A percentile compares a stretch with the other conserved stretches of the same genome.
These are phyloP conservation scores for Globisporangium iwayamae DNA, from an alignment of 352 stramenopile genomes.

Conservation along the genomic window DNA sequence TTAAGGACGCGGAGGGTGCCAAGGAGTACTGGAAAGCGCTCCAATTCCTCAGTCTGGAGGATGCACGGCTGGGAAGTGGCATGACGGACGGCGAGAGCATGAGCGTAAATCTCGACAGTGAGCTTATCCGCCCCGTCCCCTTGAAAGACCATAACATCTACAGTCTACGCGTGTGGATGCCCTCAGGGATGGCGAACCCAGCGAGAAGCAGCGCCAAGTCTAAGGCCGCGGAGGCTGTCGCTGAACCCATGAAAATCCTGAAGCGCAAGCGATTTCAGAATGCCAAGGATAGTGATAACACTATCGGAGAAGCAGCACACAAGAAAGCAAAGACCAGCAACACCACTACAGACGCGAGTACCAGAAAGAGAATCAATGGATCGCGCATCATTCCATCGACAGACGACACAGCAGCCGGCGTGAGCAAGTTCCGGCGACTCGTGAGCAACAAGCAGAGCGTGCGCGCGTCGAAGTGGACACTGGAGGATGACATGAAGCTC, in stretches of 20 bases:
- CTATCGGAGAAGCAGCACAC: background rate
- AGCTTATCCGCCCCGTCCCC: conserved; percentile 48
- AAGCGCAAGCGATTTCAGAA: conserved; percentile 59
- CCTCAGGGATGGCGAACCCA: conserved; percentile 37
- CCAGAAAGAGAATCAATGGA: conserved; percentile 6
- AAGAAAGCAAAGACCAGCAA: conserved; percentile 24
- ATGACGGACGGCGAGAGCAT: conserved; percentile 30
- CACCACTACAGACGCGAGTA: background rate
- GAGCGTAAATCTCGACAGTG: conserved; percentile 52
- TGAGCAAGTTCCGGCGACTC: conserved; percentile 46
- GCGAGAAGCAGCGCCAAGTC: conserved; percentile 43
- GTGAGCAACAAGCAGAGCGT: conserved; percentile 47
- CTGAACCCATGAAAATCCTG: conserved; percentile 35
- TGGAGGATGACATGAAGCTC: conserved; percentile 59
- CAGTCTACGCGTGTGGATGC: conserved; percentile 62
- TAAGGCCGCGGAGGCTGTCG: conserved; percentile 43
- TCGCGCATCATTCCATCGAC: conserved; percentile 23
- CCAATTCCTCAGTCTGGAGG: conserved; percentile 67
- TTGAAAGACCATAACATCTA: conserved; percentile 71
- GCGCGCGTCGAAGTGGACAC: conserved; percentile 55
- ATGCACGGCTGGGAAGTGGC: conserved; percentile 43
- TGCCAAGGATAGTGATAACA: conserved; percentile 1
- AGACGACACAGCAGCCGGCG: conserved; percentile 29
- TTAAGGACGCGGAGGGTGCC: conserved; percentile 35
- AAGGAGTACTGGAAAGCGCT: conserved; percentile 75